Evolutionary conservation across 805 yeast genomes (phyloP), one percentile per base, ranked within the genome.

Genomic region (Metschnikowia vanudenii): DNA sequence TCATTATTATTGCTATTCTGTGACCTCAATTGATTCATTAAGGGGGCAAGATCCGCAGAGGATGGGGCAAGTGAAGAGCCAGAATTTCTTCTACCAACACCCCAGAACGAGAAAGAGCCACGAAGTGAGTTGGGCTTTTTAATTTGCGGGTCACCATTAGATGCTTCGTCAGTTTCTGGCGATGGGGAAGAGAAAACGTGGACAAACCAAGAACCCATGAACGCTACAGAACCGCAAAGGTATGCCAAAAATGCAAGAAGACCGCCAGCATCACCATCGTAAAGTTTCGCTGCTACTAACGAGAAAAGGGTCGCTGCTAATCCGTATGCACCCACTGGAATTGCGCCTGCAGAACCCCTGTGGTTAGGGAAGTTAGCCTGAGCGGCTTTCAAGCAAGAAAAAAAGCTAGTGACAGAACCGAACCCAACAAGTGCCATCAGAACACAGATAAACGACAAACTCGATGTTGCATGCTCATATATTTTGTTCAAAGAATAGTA

Each of bases 271-370:
- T 84, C 64, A 28, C 74, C 79, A 7, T 65, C 61, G 53, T 78
- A 85, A 41, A 76, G 71, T 5, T 64, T 55, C 0, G 85, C 80
- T 12, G 87, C 77, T 3, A 84, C 55, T 2, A 76, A 61, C 2
- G 88, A 80, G 57, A 82, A 84, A 16, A 84, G 53, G 34, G 86
- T 71, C 3, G 92, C 90, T 5, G 89, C 79, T 35, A 86, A 64
- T 0, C 92, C 95, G 62, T 80, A 86, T 1, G 82, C 71, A 12
- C 87, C 76, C 3, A 83, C 85, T 1, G 88, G 88, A 36, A 79
- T 68, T 0, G 88, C 82, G 16, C 82, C 83, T 2, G 89, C 89
- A 6, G 81, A 71, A 18, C 89, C 94, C 58, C 85, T 73, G 57
- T 82, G 81, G 24, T 77, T 66, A 0, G 92, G 92, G 53, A 85